A percentile compares a stretch with the other conserved stretches of the same genome.
These are phyloP conservation scores for Eimeria brunetti DNA, from an alignment of 169 alveolate genomes.

Conservation along the genomic window DNA sequence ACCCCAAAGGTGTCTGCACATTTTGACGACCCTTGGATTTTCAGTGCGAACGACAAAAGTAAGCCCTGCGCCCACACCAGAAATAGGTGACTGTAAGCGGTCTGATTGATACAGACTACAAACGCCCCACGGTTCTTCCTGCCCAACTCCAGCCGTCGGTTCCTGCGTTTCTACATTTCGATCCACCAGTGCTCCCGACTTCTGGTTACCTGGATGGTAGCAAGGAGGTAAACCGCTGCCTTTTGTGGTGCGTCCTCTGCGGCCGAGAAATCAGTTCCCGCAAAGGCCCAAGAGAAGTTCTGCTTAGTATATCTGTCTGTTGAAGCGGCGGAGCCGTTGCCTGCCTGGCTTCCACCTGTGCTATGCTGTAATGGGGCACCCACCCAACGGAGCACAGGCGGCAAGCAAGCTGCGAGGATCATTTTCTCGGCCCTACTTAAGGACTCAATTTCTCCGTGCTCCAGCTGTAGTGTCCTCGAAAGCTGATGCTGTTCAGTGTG, in stretches of 20 bases:
- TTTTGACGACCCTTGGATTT: slow-evolving; percentile 23
- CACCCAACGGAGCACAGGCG: slow-evolving; percentile 45
- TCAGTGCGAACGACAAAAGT: slow-evolving; percentile 55
- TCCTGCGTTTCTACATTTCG: background rate
- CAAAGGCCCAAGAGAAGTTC: slow-evolving; percentile 16
- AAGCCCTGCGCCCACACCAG: slow-evolving; percentile 9
- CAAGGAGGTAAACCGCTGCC: slow-evolving; percentile 40
- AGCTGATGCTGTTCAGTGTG: background rate
- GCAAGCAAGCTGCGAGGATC: slow-evolving; percentile 43
- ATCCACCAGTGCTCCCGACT: background rate
- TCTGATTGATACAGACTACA: background rate
- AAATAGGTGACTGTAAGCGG: background rate
- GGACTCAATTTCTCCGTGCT: background rate
- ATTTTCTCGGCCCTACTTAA: background rate
- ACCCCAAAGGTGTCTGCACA: slow-evolving; percentile 58
- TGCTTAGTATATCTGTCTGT: background rate
- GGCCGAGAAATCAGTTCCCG: background rate
- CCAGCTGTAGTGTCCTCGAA: background rate
- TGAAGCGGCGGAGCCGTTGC: background rate
- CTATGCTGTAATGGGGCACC: background rate
- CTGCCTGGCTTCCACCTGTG: slow-evolving; percentile 4
- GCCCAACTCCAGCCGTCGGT: background rate
- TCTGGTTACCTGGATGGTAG: slow-evolving; percentile 28
- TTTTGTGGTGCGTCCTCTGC: slow-evolving; percentile 41
- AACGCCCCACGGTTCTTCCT: background rate